Base-by-base conservation (phyloP, 108 stramenopile species). In the Nitzschia putrida region DNA sequence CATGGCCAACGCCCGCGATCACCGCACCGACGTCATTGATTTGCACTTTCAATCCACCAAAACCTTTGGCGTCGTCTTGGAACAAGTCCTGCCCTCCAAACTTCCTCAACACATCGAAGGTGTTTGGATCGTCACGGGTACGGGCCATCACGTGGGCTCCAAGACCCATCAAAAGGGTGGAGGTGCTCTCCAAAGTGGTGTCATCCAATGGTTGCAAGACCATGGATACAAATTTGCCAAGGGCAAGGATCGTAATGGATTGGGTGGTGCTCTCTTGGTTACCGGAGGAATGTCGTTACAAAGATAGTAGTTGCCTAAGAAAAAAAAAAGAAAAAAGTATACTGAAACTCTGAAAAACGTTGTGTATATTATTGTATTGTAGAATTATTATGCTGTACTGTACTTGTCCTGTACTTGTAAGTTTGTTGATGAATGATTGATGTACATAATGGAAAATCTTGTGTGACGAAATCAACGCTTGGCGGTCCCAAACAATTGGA, bases 11-110 rank as follows among this genome's bases (percentile, higher is more conserved):
- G 39, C 61, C 16, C 14, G 20, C 8, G 53, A 64, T 20, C 64
- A 61, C 6, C 55, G 81, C 21, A 16, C 55, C 5, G 83, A 84
- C 52, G 80, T 88, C 23, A 76, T 88, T 57, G 86, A 88, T 51
- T 65, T 88, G 59, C 86, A 88, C 53, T 88, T 84, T 67, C 86
- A 88, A 59, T 88, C 86, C 22, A 75, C 64, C 52, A 88, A 84
- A 60, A 88, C 86, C 4, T 84, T 83, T 73, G 47, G 78, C 20
- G 44, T 44, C 6, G 86, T 88, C 8, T 72, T 88, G 9, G 51
- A 57, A 38, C 52, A 44, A 3, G 44, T 84, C 18, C 45, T 88
- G 23, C 80, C 80, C 0, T 10, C 53, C 11, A 84, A 79, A 52
- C 69, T 87, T 34, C 40, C 65, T 5, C 41, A 70, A 45, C 44